Evolutionary conservation across 148 eudicot genomes (phyloP).

Genomic region (Polygonum aviculare): DNA sequence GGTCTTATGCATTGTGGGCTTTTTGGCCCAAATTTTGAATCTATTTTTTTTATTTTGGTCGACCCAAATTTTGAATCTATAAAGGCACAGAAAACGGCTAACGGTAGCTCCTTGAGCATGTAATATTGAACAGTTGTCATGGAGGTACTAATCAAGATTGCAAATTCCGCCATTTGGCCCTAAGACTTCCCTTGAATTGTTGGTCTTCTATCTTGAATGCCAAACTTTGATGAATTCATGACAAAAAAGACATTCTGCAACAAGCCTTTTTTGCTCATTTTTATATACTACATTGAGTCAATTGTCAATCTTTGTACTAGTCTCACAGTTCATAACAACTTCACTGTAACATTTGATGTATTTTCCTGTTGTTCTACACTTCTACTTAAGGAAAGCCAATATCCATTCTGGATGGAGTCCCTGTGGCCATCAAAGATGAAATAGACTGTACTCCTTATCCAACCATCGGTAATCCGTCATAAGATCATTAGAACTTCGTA

Average conservation of each 20-base stretch:
- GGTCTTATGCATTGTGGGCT: no score
- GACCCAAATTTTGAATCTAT: no score
- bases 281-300: not conserved
- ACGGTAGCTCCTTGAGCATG: no score
- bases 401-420: constrained; percentile 88
- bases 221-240: not conserved
- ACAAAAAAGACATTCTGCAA: constrained; percentile 43
- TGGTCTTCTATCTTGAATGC: not conserved
- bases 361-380: not conserved
- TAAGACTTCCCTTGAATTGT: not conserved
- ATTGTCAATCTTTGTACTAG: not conserved
- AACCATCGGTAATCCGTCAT: constrained; percentile 55
- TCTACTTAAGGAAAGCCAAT: constrained; percentile 68
- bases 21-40: no score
- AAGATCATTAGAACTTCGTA: not conserved
- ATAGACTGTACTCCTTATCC: constrained; percentile 94
- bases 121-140: no score
- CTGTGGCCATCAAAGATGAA: constrained; percentile 87
- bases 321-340: not conserved
- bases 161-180: constrained; percentile 29
- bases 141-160: no score
- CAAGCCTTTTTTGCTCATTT: constrained; percentile 36
- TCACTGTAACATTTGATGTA: not conserved
- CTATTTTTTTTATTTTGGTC: no score
- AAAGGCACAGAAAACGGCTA: no score